These are phyloP conservation scores for Aspergillus nomiae DNA, from an alignment of 2,329 filamentous ascomycete species.

Conservation along the genomic window DNA sequence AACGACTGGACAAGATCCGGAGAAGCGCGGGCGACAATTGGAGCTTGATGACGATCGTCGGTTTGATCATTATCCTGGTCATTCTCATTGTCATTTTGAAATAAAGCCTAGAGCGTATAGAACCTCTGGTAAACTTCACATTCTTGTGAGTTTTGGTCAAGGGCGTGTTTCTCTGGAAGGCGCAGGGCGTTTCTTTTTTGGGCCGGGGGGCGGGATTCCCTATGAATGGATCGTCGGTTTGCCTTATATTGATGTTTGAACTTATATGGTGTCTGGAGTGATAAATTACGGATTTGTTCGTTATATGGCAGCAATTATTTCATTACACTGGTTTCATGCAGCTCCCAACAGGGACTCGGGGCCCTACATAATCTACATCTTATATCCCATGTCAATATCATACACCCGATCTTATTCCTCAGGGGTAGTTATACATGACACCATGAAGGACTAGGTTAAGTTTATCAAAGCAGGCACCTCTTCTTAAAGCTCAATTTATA, in stretches of 20 bases:
- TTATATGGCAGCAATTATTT: neutral
- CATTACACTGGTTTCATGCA: neutral
- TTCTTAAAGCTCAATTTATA: neutral
- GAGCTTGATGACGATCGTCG: conserved; percentile 80
- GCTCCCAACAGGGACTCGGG: neutral
- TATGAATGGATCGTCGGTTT: neutral
- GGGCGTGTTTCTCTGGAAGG: neutral
- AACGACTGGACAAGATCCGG: conserved; percentile 70
- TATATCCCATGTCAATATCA: neutral
- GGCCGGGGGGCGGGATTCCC: neutral
- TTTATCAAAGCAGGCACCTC: neutral
- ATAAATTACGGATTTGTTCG: neutral
- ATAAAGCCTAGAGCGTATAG: conserved; percentile 41
- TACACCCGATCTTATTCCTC: neutral
- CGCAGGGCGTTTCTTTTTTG: conserved; percentile 1
- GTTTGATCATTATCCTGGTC: conserved; percentile 78
- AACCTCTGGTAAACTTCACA: neutral
- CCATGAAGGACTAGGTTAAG: neutral
- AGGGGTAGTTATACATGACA: neutral
- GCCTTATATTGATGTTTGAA: neutral
- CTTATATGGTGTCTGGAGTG: neutral
- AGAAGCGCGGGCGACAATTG: conserved; percentile 79
- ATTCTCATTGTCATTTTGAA: conserved; percentile 82
- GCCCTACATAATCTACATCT: neutral
- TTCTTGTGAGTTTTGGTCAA: neutral